Base-by-base conservation (phyloP, 2,329 filamentous ascomycete species). In the Ophiostoma populinum region DNA sequence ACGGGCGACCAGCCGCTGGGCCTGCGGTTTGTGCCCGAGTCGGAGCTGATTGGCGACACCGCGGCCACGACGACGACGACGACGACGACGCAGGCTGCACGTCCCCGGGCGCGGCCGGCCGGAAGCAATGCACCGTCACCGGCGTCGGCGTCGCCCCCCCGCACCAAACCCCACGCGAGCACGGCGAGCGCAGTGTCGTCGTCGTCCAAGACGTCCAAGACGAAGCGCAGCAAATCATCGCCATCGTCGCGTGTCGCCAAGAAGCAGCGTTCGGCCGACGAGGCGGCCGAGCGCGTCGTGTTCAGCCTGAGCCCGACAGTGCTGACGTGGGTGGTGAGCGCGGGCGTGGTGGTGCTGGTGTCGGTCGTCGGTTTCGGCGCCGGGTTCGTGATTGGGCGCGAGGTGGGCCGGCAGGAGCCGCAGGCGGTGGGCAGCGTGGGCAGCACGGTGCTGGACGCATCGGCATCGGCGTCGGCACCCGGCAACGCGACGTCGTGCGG, bases 301-400 rank as follows among this genome's bases (percentile, higher is more conserved):
- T 45, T 52, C 7, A 48, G 63, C 24, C 61, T 75, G 35, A 71
- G 64, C 34, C 70, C 71, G 22, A 75, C 71, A 1, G 52, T 75
- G 7, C 50, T 76, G 33, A 71, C 72, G 0, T 77, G 72, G 69
- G 69, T 74, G 6, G 62, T 78, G 36, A 71, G 68, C 38, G 73
- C 74, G 7, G 73, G 75, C 13, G 73, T 78, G 1, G 68, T 79
- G 2, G 71, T 79, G 7, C 59, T 80, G 9, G 67, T 79, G 3
- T 74, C 69, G 7, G 74, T 76, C 2, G 72, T 79, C 22, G 73
- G 73, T 2, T 79, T 80, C 44, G 71, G 74, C 3, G 74, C 74
- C 7, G 74, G 75, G 9, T 46, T 41, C 16, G 72, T 76, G 17
- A 71, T 77, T 40, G 74, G 75, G 5, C 60, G 72, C 18, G 74